A percentile compares a stretch with the other conserved stretches of the same genome.
These are phyloP conservation scores for Penicillium occitanis DNA, from an alignment of 2,329 filamentous ascomycete species.

Conservation along the genomic window DNA sequence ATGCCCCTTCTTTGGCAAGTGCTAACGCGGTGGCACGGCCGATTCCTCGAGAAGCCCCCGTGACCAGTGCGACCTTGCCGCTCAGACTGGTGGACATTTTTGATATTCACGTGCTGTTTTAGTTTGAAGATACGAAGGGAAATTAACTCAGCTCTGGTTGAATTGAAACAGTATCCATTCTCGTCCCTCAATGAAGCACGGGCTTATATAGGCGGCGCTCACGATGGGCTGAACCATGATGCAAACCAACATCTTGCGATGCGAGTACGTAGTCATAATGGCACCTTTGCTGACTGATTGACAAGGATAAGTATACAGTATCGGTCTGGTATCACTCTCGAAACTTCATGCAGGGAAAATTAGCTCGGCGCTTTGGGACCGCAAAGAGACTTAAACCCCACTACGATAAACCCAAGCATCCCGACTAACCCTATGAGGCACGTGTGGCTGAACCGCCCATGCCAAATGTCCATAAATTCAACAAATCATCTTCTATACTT, in stretches of 20 bases:
- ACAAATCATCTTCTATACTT: background rate
- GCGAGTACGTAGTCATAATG: background rate
- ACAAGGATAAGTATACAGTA: background rate
- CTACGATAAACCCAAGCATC: background rate
- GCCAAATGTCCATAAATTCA: background rate
- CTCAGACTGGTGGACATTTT: background rate
- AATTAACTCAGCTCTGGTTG: background rate
- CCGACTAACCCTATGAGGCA: background rate
- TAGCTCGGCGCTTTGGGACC: background rate
- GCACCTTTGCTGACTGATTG: background rate
- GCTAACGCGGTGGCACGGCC: constrained; percentile 4
- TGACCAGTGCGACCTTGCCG: constrained; percentile 10
- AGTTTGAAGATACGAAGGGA: too few relatives aligned
- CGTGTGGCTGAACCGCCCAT: background rate
- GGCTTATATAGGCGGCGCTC: background rate
- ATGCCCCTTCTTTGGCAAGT: background rate
- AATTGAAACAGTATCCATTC: background rate
- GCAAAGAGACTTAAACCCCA: background rate
- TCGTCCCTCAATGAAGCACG: background rate
- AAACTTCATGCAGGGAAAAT: background rate
- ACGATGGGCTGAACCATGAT: background rate
- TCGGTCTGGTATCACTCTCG: background rate
- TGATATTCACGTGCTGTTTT: background rate
- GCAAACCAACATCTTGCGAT: background rate
- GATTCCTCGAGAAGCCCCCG: constrained; percentile 10